Percentiles rank a stretch among this genome's conserved stretches.
These are phyloP conservation scores for Penicillium flavigenum DNA, from an alignment of 495 filamentous ascomycete species.

Conservation along the genomic window DNA sequence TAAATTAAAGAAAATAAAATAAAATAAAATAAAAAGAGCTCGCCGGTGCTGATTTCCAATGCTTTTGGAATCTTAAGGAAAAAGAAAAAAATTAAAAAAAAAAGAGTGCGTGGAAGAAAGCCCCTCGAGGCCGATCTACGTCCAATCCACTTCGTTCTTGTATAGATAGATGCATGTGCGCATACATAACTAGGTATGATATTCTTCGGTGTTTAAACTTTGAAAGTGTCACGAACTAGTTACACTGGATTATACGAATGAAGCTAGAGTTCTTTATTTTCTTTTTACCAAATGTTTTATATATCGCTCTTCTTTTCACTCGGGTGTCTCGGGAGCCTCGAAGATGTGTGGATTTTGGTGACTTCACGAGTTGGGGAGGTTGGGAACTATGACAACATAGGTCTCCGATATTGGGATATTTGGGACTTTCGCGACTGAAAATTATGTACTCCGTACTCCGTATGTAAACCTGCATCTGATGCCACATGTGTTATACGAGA, in stretches of 20 bases:
- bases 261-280: slow-evolving; percentile 1
- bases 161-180: no score
- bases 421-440: not conserved
- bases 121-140: not conserved
- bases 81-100: not conserved
- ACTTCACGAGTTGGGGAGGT: slow-evolving; percentile 12
- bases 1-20: slow-evolving; percentile 6
- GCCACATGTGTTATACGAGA: not conserved
- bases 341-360: slow-evolving; percentile 10
- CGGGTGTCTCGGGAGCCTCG: slow-evolving; percentile 24
- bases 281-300: not conserved
- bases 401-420: not conserved
- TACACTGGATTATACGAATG: not conserved
- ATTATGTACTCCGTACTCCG: not conserved
- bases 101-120: slow-evolving; percentile 13
- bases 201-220: not conserved
- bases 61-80: slow-evolving; percentile 13
- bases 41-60: slow-evolving; percentile 26
- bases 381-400: slow-evolving; percentile 4
- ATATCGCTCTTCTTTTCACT: not conserved
- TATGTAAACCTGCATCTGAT: not conserved
- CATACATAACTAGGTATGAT: not conserved
- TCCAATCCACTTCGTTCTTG: not conserved
- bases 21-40: slow-evolving; percentile 8
- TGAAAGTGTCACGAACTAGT: not conserved